A percentile compares a stretch with the other conserved stretches of the same genome.
Conservation (phyloP, 768 basidiomycete species). For the Mycena maculata region DNA sequence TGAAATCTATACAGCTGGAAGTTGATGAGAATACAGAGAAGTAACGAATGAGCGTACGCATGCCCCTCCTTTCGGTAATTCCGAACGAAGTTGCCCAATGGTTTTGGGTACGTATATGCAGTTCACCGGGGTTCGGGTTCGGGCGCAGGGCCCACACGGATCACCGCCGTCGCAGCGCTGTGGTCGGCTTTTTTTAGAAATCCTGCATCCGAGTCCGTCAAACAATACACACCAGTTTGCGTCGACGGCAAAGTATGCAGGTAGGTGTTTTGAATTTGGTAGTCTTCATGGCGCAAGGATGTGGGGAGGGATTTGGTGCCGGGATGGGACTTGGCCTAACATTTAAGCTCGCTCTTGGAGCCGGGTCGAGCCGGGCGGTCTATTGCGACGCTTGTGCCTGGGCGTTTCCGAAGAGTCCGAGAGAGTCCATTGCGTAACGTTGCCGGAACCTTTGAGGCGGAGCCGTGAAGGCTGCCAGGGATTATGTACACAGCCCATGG, state of each 20-base stretch:
- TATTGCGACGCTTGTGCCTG: constrained; percentile 25
- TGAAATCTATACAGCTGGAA: constrained; percentile 8
- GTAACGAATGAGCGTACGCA: constrained; percentile 18
- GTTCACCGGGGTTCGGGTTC: constrained; percentile 30
- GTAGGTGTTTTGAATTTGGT: constrained; percentile 35
- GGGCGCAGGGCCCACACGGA: constrained; percentile 32
- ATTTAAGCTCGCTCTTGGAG: not conserved
- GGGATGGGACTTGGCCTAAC: not conserved
- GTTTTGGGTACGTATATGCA: constrained; percentile 33
- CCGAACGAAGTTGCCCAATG: constrained; percentile 30
- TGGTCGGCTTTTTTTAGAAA: not conserved
- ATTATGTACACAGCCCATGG: no score
- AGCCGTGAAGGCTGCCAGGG: no score
- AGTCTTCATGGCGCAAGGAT: constrained; percentile 11
- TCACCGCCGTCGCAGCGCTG: constrained; percentile 34
- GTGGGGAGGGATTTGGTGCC: not conserved
- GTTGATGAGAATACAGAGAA: not conserved
- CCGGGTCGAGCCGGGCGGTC: constrained; percentile 14
- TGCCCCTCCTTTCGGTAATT: constrained; percentile 33
- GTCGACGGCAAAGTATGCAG: constrained; percentile 28
- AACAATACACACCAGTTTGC: constrained; percentile 25
- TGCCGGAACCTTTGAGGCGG: no score
- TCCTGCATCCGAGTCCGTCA: not conserved
- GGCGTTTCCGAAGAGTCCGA: constrained; percentile 24
- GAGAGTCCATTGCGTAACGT: constrained; percentile 3